These are phyloP conservation scores for Aureobasidium sp. DNA, from an alignment of 2,329 filamentous ascomycete genomes.

Conservation along the genomic window DNA sequence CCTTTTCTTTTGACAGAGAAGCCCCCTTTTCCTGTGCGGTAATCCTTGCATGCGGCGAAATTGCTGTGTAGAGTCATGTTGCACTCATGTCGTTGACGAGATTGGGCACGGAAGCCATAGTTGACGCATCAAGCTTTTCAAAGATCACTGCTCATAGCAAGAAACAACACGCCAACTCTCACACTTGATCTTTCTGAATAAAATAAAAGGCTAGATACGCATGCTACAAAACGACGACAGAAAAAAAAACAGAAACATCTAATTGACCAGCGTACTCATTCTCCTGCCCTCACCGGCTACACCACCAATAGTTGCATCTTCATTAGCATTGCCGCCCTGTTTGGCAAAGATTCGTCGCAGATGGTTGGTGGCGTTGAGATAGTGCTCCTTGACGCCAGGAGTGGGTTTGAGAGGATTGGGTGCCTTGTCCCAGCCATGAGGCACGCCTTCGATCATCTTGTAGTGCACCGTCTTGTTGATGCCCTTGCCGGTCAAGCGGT, in stretches of 20 bases:
- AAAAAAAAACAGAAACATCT: background rate
- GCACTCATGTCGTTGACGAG: too few species aligned
- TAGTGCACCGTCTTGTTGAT: slow-evolving; percentile 50
- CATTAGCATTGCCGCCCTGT: background rate
- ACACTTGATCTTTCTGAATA: background rate
- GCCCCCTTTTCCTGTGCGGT: too few species aligned
- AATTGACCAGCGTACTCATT: slow-evolving; percentile 9
- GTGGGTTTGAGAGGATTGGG: slow-evolving; percentile 53
- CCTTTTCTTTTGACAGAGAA: too few species aligned
- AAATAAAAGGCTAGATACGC: background rate
- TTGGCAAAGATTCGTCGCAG: slow-evolving; percentile 39
- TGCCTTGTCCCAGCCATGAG: slow-evolving; percentile 62
- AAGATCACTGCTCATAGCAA: too few species aligned
- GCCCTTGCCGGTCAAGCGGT: slow-evolving; percentile 41
- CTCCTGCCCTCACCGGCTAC: slow-evolving; percentile 10
- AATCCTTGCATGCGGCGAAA: too few species aligned
- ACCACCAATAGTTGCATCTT: background rate
- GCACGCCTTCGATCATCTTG: slow-evolving; percentile 51
- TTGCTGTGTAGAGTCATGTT: too few species aligned
- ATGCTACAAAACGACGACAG: background rate
- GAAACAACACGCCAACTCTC: too few species aligned
- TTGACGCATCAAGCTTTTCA: too few species aligned
- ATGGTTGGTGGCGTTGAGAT: slow-evolving; percentile 47
- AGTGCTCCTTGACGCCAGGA: slow-evolving; percentile 47
- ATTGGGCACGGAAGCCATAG: too few species aligned